phyloP scores from a whole-genome alignment of 345 rosid species.

The Salix suchowensis region DNA sequence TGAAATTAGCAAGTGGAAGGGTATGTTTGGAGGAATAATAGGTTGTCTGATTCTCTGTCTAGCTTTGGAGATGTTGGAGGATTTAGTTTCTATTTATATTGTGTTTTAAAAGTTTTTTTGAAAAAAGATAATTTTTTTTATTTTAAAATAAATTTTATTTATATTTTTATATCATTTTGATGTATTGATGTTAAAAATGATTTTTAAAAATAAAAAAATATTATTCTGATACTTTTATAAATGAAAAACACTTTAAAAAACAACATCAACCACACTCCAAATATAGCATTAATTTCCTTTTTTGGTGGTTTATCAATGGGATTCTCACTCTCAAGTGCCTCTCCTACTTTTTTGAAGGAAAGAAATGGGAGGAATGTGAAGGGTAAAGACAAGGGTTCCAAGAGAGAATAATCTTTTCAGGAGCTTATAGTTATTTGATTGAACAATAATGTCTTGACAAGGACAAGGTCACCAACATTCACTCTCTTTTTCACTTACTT shows the following conservation, averaged over 20 bases:
- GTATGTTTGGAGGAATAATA: conserved; percentile 71
- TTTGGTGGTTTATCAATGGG: not conserved
- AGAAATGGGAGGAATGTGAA: conserved; percentile 10
- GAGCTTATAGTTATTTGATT: conserved; percentile 35
- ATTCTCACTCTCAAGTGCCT: not conserved
- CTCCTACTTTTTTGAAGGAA: not conserved
- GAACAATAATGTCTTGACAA: conserved; percentile 45
- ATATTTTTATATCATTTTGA: too few relatives aligned
- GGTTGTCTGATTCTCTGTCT: conserved; percentile 18
- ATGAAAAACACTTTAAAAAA: too few relatives aligned
- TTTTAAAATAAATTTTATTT: too few relatives aligned
- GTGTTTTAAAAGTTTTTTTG: too few relatives aligned
- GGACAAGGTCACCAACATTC: conserved; percentile 42
- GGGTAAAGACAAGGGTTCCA: conserved; percentile 34
- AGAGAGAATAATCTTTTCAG: conserved; percentile 40
- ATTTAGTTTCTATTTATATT: too few relatives aligned
- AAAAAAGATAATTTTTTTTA: too few relatives aligned
- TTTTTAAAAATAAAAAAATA: too few relatives aligned
- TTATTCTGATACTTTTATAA: too few relatives aligned
- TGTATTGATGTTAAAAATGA: too few relatives aligned
- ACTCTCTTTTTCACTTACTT: conserved; percentile 16
- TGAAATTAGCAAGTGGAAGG: conserved; percentile 70
- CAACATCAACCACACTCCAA: too few relatives aligned
- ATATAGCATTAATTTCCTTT: not conserved
- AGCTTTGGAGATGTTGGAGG: not conserved